These are phyloP conservation scores for Pelargonium myrrhifolium DNA, from an alignment of 441 rosid genomes.

Conservation along the genomic window DNA sequence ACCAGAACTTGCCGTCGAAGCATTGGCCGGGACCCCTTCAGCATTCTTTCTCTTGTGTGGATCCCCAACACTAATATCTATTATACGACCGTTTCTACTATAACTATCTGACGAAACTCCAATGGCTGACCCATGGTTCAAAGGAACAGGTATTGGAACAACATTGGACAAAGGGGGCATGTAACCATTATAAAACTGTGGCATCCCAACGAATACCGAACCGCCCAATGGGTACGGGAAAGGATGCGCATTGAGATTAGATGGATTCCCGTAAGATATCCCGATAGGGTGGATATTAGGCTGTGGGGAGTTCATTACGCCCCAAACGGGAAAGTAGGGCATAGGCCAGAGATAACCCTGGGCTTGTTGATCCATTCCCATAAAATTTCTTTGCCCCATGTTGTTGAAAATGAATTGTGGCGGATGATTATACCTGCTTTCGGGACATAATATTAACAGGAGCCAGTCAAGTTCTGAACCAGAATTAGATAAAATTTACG, in stretches of 20 bases:
- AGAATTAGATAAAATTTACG: no score
- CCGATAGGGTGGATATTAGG: slow-evolving; percentile 39
- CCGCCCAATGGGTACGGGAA: slow-evolving; percentile 38
- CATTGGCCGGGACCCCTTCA: slow-evolving; percentile 43
- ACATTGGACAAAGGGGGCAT: slow-evolving; percentile 28
- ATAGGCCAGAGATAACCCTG: slow-evolving; percentile 39
- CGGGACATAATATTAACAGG: slow-evolving; percentile 14
- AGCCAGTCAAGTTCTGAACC: background rate
- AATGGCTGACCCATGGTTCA: slow-evolving; percentile 37
- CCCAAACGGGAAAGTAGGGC: slow-evolving; percentile 41
- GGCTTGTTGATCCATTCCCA: slow-evolving; percentile 45
- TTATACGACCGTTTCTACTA: slow-evolving; percentile 37
- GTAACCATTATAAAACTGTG: slow-evolving; percentile 43
- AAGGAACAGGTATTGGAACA: slow-evolving; percentile 20
- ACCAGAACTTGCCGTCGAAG: slow-evolving; percentile 43
- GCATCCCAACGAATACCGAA: slow-evolving; percentile 38
- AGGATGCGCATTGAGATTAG: slow-evolving; percentile 35
- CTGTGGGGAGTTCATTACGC: slow-evolving; percentile 32
- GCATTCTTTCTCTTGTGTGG: slow-evolving; percentile 63
- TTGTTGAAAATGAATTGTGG: slow-evolving; percentile 17
- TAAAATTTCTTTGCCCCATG: slow-evolving; percentile 54
- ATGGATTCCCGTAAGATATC: slow-evolving; percentile 32
- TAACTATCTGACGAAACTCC: slow-evolving; percentile 52
- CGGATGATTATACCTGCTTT: slow-evolving; percentile 27
- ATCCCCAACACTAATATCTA: slow-evolving; percentile 49